Evolutionary conservation across 2,329 filamentous ascomycete genomes (phyloP).

Genomic region (Aspergillus pseudonomiae): DNA sequence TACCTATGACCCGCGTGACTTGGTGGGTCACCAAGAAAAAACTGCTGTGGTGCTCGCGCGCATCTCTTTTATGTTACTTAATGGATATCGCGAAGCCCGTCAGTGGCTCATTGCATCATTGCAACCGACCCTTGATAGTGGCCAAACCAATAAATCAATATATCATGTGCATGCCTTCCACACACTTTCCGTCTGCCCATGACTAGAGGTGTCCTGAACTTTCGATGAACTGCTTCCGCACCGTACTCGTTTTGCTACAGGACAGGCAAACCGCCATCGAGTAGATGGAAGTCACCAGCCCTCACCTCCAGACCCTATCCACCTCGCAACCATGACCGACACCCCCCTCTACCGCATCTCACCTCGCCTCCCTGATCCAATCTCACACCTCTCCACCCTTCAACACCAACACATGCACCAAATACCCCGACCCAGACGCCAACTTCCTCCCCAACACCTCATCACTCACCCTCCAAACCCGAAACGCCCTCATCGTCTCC

Average conservation of each 20-base stretch:
- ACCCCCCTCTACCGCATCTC: not conserved
- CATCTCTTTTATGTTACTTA: slow-evolving; percentile 4
- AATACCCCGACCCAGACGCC: slow-evolving; percentile 70
- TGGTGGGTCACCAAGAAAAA: not conserved
- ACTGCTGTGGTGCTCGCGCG: not conserved
- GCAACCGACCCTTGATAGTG: not conserved
- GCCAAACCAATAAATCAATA: slow-evolving; percentile 2
- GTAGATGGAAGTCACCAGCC: not conserved
- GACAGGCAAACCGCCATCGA: not conserved
- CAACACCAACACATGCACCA: slow-evolving; percentile 76
- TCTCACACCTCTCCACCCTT: slow-evolving; percentile 26
- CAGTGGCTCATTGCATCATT: not conserved
- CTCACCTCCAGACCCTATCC: not conserved
- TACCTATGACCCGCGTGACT: not conserved
- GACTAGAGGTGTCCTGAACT: too few species aligned
- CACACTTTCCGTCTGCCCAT: not conserved
- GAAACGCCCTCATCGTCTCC: slow-evolving; percentile 68
- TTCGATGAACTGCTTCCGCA: not conserved
- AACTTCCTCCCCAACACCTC: slow-evolving; percentile 62
- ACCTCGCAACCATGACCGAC: too few species aligned
- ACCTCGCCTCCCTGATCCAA: not conserved
- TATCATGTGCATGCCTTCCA: slow-evolving; percentile 1
- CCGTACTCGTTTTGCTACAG: not conserved
- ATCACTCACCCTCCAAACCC: slow-evolving; percentile 75
- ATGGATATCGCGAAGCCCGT: not conserved